Base-by-base conservation (phyloP, 208 protist species). In the Phytomonas francai region DNA sequence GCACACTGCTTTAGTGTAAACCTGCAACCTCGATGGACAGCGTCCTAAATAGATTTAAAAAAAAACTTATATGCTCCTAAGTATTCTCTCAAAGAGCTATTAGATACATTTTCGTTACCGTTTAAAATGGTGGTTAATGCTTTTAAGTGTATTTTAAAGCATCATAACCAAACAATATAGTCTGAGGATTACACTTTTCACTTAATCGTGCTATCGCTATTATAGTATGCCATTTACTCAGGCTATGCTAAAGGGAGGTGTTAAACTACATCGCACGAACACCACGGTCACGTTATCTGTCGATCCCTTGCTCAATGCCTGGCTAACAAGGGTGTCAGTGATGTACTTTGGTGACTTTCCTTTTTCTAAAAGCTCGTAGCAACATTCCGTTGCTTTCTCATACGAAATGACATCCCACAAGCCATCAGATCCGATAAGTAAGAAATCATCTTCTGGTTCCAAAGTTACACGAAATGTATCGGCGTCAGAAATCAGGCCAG, bases 391-490 rank as follows among this genome's bases (percentile, higher is more conserved):
- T 27, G 91, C 94, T 63, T 91, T 81, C 33, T 83, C 81, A 68
- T 97, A 91, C 6, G 83, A 83, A 70, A 97, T 87, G 7, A 87
- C 87, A 69, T 97, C 93, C 89, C 90, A 97, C 64, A 97, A 71
- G 8, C 93, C 93, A 66, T 97, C 93, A 69, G 90, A 97, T 12
- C 83, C 93, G 69, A 97, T 78, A 49, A 97, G 74, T 14, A 97
- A 54, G 75, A 97, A 97, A 36, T 84, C 78, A 65, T 96, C 88
- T 28, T 87, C 75, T 9, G 73, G 59, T 12, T 70, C 84, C 1
- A 91, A 74, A 30, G 77, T 67, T 19, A 78, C 76, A 11, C 80
- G 71, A 51, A 59, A 28, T 12, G 80, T 84, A 67, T 92, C 76
- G 22, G 90, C 84, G 68, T 83, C 83, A 3, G 80, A 83, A 67